These are phyloP conservation scores for Debaryomycetaceae sp. DNA, from an alignment of 1,139 yeast genomes.

Conservation along the genomic window DNA sequence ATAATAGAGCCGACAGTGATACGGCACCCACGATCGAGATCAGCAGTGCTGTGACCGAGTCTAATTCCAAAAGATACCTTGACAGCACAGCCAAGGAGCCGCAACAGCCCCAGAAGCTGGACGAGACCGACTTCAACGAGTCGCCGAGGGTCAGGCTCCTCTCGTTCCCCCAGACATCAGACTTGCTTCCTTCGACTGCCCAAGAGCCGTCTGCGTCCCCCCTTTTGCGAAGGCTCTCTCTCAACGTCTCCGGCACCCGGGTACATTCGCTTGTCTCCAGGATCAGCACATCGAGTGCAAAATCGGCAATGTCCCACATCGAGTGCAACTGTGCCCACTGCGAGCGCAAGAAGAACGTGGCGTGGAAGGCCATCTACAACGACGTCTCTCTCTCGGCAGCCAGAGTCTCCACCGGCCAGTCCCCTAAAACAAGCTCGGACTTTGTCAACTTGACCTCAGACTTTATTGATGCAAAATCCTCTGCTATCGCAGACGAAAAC, in stretches of 20 bases:
- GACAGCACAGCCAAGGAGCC: neutral
- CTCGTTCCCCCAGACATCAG: neutral
- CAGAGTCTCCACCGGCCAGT: conserved; percentile 43
- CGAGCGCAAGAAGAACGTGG: conserved; percentile 7
- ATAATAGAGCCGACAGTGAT: neutral
- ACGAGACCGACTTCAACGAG: neutral
- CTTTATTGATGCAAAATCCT: conserved; percentile 12
- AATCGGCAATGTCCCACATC: neutral
- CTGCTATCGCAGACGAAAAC: neutral
- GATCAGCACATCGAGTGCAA: conserved; percentile 3
- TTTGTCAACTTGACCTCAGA: conserved; percentile 25
- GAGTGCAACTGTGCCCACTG: neutral
- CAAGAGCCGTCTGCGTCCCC: neutral
- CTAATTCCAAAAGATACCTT: neutral
- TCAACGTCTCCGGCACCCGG: conserved; percentile 1
- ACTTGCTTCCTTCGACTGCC: neutral
- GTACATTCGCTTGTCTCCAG: conserved; percentile 6
- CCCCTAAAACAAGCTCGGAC: conserved; percentile 17
- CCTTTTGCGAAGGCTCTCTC: neutral
- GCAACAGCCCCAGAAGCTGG: neutral
- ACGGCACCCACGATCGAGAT: neutral
- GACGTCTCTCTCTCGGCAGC: conserved; percentile 53
- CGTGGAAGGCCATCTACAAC: conserved; percentile 43
- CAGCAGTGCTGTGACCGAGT: neutral
- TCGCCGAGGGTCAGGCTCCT: neutral